Conservation (phyloP, 306 rosid species). For the apple (Malus domestica) region DNA sequence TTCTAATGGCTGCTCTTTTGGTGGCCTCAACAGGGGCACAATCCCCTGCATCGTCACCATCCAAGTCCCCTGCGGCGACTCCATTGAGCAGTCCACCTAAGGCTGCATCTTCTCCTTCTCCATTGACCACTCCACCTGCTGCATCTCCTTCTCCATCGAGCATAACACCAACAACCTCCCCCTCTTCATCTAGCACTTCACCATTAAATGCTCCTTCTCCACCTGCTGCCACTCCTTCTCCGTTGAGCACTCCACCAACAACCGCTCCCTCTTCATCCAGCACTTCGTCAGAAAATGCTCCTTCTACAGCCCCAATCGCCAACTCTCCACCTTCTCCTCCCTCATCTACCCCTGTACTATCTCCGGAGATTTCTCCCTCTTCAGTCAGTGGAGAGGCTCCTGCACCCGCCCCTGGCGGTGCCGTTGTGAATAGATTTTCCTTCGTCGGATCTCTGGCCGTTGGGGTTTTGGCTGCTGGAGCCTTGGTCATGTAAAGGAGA, state of each 20-base stretch:
- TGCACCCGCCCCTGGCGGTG: constrained; percentile 1
- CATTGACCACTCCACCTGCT: background rate
- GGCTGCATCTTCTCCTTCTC: background rate
- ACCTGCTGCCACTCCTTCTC: background rate
- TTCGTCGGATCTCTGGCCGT: constrained; percentile 26
- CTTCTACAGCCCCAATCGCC: background rate
- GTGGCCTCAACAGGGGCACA: constrained; percentile 11
- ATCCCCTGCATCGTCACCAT: constrained; percentile 2
- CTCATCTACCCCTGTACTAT: background rate
- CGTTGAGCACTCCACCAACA: background rate
- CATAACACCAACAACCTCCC: background rate
- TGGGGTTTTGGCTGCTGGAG: constrained; percentile 20
- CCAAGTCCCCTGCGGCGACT: background rate
- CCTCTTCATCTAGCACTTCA: background rate
- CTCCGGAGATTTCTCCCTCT: background rate
- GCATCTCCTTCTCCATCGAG: background rate
- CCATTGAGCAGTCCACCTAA: background rate
- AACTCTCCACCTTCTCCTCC: constrained; percentile 19
- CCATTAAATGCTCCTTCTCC: background rate
- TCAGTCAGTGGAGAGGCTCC: background rate
- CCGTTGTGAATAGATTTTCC: constrained; percentile 10
- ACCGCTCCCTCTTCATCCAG: background rate
- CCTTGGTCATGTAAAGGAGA: constrained; percentile 21
- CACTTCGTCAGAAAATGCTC: constrained; percentile 9
- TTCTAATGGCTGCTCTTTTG: constrained; percentile 3